Evolutionary conservation across 805 yeast species (phyloP).

Genomic region (Metschnikowia reukaufii): DNA sequence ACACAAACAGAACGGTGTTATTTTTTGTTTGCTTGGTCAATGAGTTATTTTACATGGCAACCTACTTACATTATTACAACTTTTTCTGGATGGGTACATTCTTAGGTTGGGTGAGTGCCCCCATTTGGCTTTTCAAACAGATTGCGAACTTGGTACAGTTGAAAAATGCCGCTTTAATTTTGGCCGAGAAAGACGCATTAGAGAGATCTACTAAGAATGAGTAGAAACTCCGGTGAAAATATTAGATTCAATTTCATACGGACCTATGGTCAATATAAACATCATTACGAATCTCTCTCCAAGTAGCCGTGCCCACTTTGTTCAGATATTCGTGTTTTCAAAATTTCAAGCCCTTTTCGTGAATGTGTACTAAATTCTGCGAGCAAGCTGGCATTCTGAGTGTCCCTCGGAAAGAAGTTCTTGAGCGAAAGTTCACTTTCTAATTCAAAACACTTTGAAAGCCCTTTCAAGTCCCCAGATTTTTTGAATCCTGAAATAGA

Average conservation of each 20-base stretch:
- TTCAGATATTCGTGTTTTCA: constrained; percentile 13
- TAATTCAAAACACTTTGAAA: constrained; percentile 39
- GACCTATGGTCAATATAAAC: not conserved
- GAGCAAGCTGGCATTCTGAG: constrained; percentile 10
- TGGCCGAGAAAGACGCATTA: constrained; percentile 76
- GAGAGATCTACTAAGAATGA: constrained; percentile 32
- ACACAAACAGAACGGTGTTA: constrained; percentile 78
- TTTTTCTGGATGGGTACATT: constrained; percentile 60
- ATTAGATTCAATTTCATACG: constrained; percentile 1
- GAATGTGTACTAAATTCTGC: constrained; percentile 17
- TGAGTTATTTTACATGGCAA: constrained; percentile 88
- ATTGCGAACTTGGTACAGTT: constrained; percentile 85
- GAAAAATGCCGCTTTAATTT: constrained; percentile 75
- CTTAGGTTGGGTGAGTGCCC: constrained; percentile 62
- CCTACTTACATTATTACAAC: constrained; percentile 74
- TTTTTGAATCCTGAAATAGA: constrained; percentile 47
- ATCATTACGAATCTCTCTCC: not conserved
- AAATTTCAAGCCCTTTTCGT: constrained; percentile 14
- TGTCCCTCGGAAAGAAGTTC: constrained; percentile 7
- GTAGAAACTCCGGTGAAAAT: not conserved
- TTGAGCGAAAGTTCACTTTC: constrained; percentile 25
- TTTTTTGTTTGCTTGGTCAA: constrained; percentile 90
- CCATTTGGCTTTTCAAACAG: constrained; percentile 91
- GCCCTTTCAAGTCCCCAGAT: constrained; percentile 37
- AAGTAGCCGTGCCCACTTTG: constrained; percentile 15